Percentiles rank a stretch among this genome's conserved stretches.
These are phyloP conservation scores for Agaricus blazei DNA, from an alignment of 768 basidiomycete genomes.

Conservation along the genomic window DNA sequence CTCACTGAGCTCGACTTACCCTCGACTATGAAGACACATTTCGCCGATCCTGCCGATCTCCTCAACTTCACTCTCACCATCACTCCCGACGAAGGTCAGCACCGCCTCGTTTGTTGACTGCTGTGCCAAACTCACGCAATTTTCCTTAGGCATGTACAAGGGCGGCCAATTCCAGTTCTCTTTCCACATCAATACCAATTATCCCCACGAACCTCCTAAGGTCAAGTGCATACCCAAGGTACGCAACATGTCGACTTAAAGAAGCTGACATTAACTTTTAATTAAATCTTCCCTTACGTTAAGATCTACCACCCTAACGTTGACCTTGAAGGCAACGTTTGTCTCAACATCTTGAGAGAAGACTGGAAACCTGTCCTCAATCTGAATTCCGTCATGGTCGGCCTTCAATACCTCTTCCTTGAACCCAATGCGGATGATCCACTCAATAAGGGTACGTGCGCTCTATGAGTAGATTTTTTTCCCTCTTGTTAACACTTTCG, in stretches of 20 bases:
- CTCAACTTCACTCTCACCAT: conserved; percentile 96
- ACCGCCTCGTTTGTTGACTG: not conserved
- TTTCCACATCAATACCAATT: conserved; percentile 94
- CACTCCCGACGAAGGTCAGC: conserved; percentile 90
- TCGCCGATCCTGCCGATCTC: conserved; percentile 89
- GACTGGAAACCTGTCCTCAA: conserved; percentile 99
- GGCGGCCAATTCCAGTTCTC: conserved; percentile 92
- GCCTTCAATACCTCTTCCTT: conserved; percentile 95
- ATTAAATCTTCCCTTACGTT: conserved; percentile 5
- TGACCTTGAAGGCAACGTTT: conserved; percentile 97
- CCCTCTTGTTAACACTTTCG: conserved; percentile 7
- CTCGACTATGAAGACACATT: conserved; percentile 91
- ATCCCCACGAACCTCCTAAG: conserved; percentile 98
- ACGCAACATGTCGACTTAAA: conserved; percentile 19
- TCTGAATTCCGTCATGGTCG: conserved; percentile 97
- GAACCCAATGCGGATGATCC: conserved; percentile 99
- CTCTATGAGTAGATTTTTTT: not conserved
- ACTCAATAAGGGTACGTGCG: conserved; percentile 83
- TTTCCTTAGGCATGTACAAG: conserved; percentile 87
- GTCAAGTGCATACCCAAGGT: conserved; percentile 97
- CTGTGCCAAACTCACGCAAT: not conserved
- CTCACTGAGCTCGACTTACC: conserved; percentile 96
- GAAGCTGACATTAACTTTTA: not conserved
- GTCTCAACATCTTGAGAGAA: conserved; percentile 96
- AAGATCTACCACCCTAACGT: conserved; percentile 99